A percentile compares a stretch with the other conserved stretches of the same genome.
Evolutionary conservation across 305 asterid species (phyloP).

Genomic region (Solanum aculeatissimum): DNA sequence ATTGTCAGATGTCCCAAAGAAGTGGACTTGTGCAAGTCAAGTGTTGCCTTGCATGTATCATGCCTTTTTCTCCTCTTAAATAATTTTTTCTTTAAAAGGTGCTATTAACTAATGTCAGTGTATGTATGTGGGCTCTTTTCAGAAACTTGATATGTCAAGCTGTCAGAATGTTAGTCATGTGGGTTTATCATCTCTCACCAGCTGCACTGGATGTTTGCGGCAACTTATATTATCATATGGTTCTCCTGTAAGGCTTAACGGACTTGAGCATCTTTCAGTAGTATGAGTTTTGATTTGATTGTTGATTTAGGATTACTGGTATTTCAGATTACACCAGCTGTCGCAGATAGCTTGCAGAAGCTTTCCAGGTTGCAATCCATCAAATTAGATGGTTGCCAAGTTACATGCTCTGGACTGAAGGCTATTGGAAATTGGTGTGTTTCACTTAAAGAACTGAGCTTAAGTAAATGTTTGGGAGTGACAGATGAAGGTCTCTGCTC

Average conservation of each 20-base stretch:
- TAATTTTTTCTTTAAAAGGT: not conserved
- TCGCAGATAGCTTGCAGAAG: conserved; percentile 66
- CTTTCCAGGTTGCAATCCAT: conserved; percentile 61
- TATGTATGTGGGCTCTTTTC: conserved; percentile 11
- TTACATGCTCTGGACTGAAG: conserved; percentile 69
- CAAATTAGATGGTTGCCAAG: conserved; percentile 77
- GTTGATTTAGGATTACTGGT: not conserved
- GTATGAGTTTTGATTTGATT: not conserved
- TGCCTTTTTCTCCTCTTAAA: not conserved
- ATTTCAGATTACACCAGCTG: conserved; percentile 75
- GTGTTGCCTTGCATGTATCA: not conserved
- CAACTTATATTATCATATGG: conserved; percentile 64
- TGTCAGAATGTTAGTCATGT: conserved; percentile 72
- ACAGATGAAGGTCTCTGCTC: conserved; percentile 85
- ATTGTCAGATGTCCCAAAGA: not conserved
- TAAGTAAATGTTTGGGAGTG: conserved; percentile 84
- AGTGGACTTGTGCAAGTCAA: not conserved
- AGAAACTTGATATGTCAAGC: conserved; percentile 80
- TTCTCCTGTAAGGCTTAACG: conserved; percentile 51
- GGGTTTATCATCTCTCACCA: conserved; percentile 69
- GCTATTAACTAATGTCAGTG: not conserved
- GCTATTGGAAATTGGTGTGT: conserved; percentile 71
- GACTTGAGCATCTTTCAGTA: not conserved
- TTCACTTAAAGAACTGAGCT: conserved; percentile 65
- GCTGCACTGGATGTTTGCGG: conserved; percentile 44